Conservation (phyloP, 208 protist genomes). For the Borovskyia barvae region DNA sequence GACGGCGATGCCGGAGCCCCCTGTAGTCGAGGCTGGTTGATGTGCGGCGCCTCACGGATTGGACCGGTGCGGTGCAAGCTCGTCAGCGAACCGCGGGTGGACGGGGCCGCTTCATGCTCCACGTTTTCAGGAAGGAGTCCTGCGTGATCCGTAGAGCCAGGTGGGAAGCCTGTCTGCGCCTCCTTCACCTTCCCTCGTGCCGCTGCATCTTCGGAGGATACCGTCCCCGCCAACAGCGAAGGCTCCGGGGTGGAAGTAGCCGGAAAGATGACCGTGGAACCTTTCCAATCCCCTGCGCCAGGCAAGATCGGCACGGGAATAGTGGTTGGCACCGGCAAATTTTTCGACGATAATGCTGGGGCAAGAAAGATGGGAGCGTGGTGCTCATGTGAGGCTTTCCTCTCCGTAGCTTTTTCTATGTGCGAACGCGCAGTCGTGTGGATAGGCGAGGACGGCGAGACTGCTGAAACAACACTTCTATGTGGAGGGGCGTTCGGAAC, state of each 20-base stretch:
- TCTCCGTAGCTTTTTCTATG: background rate
- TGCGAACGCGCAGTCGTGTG: background rate
- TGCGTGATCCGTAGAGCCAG: background rate
- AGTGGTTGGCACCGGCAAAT: background rate
- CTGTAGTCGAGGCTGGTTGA: no score
- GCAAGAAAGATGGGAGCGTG: background rate
- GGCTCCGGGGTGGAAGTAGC: background rate
- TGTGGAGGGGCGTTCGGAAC: background rate
- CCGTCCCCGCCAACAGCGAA: background rate
- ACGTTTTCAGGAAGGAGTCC: no score
- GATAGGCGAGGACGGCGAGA: background rate
- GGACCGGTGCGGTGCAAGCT: no score
- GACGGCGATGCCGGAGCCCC: no score
- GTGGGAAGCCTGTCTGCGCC: background rate
- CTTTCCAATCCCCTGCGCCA: constrained; percentile 26
- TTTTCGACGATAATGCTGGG: background rate
- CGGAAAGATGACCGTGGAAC: constrained; percentile 7
- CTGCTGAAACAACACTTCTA: background rate
- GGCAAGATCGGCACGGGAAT: constrained; percentile 36
- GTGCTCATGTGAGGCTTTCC: background rate
- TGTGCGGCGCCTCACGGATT: no score
- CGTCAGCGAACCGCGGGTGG: no score
- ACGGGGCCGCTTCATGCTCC: no score
- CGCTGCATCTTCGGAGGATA: background rate
- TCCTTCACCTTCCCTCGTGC: background rate